These are phyloP conservation scores for Xerocomellus amylosporus DNA, from an alignment of 768 basidiomycete genomes.

Conservation along the genomic window DNA sequence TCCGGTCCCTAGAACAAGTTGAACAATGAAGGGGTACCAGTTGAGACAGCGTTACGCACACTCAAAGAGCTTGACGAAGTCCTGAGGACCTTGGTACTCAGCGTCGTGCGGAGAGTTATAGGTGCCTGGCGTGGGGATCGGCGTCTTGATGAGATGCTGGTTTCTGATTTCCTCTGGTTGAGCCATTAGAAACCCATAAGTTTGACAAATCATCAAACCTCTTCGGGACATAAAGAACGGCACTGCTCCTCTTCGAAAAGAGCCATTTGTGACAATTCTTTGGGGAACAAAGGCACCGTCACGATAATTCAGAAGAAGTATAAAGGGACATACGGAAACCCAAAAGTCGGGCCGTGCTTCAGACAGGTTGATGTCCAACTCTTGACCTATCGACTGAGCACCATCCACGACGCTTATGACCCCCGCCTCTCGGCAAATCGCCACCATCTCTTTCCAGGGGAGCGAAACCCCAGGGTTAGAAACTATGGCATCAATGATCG, in stretches of 20 bases:
- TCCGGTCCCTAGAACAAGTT: constrained; percentile 51
- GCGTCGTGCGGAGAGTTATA: constrained; percentile 51
- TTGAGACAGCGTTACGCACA: constrained; percentile 23
- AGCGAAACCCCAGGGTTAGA: constrained; percentile 59
- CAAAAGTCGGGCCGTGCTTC: constrained; percentile 69
- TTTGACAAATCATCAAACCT: constrained; percentile 35
- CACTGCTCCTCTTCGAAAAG: constrained; percentile 61
- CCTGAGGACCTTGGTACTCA: constrained; percentile 24
- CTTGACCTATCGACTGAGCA: constrained; percentile 77
- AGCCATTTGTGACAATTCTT: constrained; percentile 90
- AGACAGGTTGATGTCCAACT: constrained; percentile 56
- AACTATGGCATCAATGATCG: constrained; percentile 65
- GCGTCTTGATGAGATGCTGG: constrained; percentile 57
- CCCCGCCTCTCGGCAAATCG: constrained; percentile 60
- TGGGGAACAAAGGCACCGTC: neutral
- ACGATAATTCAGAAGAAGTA: neutral
- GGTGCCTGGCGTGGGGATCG: constrained; percentile 53
- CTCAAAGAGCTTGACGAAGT: constrained; percentile 52
- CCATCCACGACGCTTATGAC: constrained; percentile 73
- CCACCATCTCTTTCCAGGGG: constrained; percentile 71
- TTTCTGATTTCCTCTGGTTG: constrained; percentile 50
- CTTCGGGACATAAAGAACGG: constrained; percentile 72
- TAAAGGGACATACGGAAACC: constrained; percentile 53
- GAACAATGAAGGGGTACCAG: neutral
- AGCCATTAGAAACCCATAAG: neutral